Evolutionary conservation across 192 early-diverging fungal species (phyloP).

Genomic region (Coemansia sp.): DNA sequence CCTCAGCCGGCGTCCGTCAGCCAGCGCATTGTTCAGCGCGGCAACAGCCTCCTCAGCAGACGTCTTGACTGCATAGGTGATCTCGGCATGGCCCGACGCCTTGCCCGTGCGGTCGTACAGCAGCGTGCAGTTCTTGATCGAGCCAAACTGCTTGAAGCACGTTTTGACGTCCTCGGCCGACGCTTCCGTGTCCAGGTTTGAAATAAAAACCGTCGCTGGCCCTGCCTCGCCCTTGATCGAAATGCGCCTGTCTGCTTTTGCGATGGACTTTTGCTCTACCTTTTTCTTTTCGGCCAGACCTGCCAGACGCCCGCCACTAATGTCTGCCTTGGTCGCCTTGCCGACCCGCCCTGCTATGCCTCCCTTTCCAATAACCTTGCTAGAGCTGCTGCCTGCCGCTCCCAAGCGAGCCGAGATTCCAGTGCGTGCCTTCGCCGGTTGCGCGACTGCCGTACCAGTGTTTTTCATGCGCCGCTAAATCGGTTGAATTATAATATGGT

Average conservation of each 20-base stretch:
- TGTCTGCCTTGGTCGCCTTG: slow-evolving; percentile 8
- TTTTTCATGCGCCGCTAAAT: slow-evolving; percentile 40
- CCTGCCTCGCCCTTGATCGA: slow-evolving; percentile 44
- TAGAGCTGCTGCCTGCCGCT: background rate
- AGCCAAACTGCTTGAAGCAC: slow-evolving; percentile 52
- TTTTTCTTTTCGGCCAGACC: slow-evolving; percentile 14
- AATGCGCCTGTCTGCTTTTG: no score
- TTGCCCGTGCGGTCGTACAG: slow-evolving; percentile 39
- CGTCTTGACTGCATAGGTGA: slow-evolving; percentile 34
- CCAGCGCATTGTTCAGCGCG: slow-evolving; percentile 41
- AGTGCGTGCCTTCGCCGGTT: slow-evolving; percentile 2
- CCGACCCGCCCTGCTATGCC: slow-evolving; percentile 1
- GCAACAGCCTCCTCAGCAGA: slow-evolving; percentile 40
- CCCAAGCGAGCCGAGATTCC: slow-evolving; percentile 21
- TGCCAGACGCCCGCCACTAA: slow-evolving; percentile 15
- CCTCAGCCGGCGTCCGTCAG: slow-evolving; percentile 44
- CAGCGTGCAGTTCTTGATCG: slow-evolving; percentile 43
- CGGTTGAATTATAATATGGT: background rate
- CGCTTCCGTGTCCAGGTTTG: slow-evolving; percentile 48
- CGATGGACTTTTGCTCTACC: background rate
- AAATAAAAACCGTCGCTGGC: slow-evolving; percentile 40
- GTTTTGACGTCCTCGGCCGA: slow-evolving; percentile 49
- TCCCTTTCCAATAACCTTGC: background rate
- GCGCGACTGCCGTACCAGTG: slow-evolving; percentile 1
- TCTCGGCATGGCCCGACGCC: slow-evolving; percentile 47